Percentiles rank a stretch among this genome's conserved stretches.
These are phyloP conservation scores for Geosmithia flava DNA, from an alignment of 2,329 filamentous ascomycete species.

Conservation along the genomic window DNA sequence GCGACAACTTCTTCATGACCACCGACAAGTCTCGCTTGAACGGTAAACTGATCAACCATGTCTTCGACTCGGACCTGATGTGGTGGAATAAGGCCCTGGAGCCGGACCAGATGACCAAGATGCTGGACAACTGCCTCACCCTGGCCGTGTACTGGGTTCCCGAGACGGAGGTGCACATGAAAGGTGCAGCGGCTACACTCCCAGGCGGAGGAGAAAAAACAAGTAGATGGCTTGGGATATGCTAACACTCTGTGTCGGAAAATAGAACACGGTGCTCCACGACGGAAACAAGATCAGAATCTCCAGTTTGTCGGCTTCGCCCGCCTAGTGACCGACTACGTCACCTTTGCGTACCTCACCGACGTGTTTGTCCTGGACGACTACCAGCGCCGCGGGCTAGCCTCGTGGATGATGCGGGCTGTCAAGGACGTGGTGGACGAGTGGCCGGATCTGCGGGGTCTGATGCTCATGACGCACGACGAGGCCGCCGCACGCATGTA, in stretches of 20 bases:
- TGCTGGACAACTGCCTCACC: constrained; percentile 46
- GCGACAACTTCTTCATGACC: constrained; percentile 45
- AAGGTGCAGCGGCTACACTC: constrained; percentile 11
- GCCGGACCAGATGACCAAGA: constrained; percentile 31
- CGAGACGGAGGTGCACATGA: constrained; percentile 24
- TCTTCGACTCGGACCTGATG: constrained; percentile 41
- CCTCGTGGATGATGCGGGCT: constrained; percentile 50
- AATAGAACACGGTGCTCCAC: constrained; percentile 18
- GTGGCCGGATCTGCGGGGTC: constrained; percentile 47
- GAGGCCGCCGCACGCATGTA: constrained; percentile 30
- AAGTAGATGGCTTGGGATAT: no score
- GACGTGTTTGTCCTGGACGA: constrained; percentile 53
- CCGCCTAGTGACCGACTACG: constrained; percentile 56
- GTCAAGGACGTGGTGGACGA: constrained; percentile 41
- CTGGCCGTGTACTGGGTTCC: constrained; percentile 41
- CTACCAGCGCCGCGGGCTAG: constrained; percentile 50
- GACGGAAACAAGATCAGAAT: constrained; percentile 14
- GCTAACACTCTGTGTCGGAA: no score
- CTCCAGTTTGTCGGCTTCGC: constrained; percentile 26
- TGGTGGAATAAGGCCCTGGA: constrained; percentile 48
- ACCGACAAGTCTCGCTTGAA: constrained; percentile 46
- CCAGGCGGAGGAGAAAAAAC: no score
- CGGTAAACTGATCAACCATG: constrained; percentile 38
- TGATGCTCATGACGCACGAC: constrained; percentile 40
- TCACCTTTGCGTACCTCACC: constrained; percentile 55